Base-by-base conservation (phyloP, 202 grass and related monocot genomes). In the Setaria viridis region DNA sequence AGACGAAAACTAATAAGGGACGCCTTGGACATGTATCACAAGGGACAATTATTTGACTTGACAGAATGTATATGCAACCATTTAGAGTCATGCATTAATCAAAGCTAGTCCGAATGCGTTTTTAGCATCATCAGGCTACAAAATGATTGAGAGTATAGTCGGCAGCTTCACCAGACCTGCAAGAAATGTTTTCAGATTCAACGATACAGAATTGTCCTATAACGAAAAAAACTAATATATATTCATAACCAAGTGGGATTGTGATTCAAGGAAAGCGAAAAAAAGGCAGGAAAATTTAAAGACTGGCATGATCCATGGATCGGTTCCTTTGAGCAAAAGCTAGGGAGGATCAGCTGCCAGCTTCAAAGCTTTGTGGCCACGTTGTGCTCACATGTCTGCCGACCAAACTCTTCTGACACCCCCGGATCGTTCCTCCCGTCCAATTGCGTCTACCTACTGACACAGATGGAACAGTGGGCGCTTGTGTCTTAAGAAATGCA, bases 31-130 rank as follows among this genome's bases (percentile, higher is more conserved):
- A 50, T 39, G 63, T 37, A 66, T 37, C 15, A 17, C 51, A 75
- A 34, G 71, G 15, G 49, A 37, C 71, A 54, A 68, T 55, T 54
- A 35, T 55, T 55, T 55, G 16, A 33, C 71, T 55, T 74, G 70
- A 73, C 47, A 15, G 46, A 15, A 73, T 34, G 10, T 34, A 8
- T 32, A 16, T 51, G 29, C 45, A 49, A 72, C 46, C 47, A 50
- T 30, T 29, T 16, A 72, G 25, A 73, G 25, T 53, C 58, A 62
- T 62, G 10, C 14, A 73, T 34, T 64, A 73, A 73, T 53, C 47
- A 34, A 51, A 32, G 30, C 29, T 34, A 53, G 47, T 46, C 19
- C 5, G 21, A 47, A 30, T 25, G 43, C 43, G 11, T 29, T 47
- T 45, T 49, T 49, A 48, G 45, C n/a, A 49, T 46, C 25, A 35